A percentile compares a stretch with the other conserved stretches of the same genome.
Conservation (phyloP, 495 filamentous ascomycete species). For the Thozetella sp. region DNA sequence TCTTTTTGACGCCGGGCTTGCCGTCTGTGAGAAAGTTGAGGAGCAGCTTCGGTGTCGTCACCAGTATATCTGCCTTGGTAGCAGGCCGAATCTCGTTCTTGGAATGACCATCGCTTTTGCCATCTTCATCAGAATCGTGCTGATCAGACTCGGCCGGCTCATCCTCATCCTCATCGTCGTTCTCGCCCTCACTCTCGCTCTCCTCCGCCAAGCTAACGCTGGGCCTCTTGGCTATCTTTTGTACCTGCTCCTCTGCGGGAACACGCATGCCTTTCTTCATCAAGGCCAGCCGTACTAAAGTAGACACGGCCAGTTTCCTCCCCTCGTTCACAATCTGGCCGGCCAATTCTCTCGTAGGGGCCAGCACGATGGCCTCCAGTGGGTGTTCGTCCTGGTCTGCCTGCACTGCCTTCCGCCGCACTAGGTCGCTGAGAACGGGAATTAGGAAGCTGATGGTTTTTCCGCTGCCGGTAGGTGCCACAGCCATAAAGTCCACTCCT, state of each 20-base stretch:
- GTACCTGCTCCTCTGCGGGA: conserved; percentile 39
- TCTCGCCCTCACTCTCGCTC: conserved; percentile 41
- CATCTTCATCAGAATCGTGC: conserved; percentile 10
- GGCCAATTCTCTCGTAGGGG: conserved; percentile 90
- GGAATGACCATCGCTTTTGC: conserved; percentile 27
- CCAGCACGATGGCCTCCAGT: conserved; percentile 74
- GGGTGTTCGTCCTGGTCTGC: conserved; percentile 42
- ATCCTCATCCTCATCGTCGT: conserved; percentile 37
- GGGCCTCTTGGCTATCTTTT: conserved; percentile 23
- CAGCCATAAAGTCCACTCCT: conserved; percentile 73
- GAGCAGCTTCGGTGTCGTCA: conserved; percentile 83
- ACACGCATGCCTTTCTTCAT: conserved; percentile 85
- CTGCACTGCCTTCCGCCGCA: conserved; percentile 47
- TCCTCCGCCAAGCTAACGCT: conserved; percentile 25
- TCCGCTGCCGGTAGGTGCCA: conserved; percentile 96
- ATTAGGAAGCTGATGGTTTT: conserved; percentile 95
- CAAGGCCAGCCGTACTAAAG: conserved; percentile 75
- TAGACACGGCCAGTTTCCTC: conserved; percentile 75
- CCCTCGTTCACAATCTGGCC: conserved; percentile 93
- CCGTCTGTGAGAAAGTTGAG: conserved; percentile 69
- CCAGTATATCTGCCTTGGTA: conserved; percentile 79
- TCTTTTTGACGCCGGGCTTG: conserved; percentile 38
- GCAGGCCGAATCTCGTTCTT: conserved; percentile 40
- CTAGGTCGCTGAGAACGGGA: conserved; percentile 75
- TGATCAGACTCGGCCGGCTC: conserved; percentile 26